Percentiles rank a stretch among this genome's conserved stretches.
Evolutionary conservation across 768 basidiomycete genomes (phyloP).

Genomic region (Suillus subluteus): DNA sequence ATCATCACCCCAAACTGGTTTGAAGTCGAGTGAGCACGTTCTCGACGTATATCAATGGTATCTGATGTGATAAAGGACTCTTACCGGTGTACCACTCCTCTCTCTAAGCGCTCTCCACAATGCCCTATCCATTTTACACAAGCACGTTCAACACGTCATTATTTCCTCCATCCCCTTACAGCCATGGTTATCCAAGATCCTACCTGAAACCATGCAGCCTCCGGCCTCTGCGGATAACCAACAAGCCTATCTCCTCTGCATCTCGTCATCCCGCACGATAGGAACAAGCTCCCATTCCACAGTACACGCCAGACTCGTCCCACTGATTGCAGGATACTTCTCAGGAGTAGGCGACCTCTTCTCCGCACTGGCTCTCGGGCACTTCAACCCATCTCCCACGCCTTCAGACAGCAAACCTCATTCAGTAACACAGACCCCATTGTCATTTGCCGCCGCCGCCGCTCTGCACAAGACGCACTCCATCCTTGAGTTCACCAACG

Average conservation of each 20-base stretch:
- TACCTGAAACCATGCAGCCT: conserved; percentile 48
- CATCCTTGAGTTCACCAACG: conserved; percentile 66
- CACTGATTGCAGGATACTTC: conserved; percentile 87
- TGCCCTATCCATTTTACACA: conserved; percentile 77
- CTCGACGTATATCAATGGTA: background rate
- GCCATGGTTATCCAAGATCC: conserved; percentile 56
- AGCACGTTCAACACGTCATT: conserved; percentile 83
- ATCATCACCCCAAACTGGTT: conserved; percentile 99
- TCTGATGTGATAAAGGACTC: conserved; percentile 50
- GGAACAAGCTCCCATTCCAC: conserved; percentile 33
- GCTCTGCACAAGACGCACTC: conserved; percentile 77
- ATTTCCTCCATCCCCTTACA: conserved; percentile 86
- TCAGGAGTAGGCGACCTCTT: conserved; percentile 97
- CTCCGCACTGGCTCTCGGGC: conserved; percentile 86
- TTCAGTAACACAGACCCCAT: conserved; percentile 33
- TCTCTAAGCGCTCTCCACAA: conserved; percentile 65
- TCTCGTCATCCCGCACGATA: conserved; percentile 60
- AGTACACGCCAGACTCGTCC: conserved; percentile 74
- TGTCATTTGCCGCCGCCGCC: conserved; percentile 48
- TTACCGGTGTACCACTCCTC: conserved; percentile 75
- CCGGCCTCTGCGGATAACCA: conserved; percentile 24
- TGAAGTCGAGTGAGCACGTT: conserved; percentile 80
- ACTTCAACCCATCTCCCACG: conserved; percentile 51
- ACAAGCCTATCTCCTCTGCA: conserved; percentile 70
- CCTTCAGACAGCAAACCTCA: conserved; percentile 14